Evolutionary conservation across 768 basidiomycete genomes (phyloP).

Genomic region (Boletus pseudopeckii): DNA sequence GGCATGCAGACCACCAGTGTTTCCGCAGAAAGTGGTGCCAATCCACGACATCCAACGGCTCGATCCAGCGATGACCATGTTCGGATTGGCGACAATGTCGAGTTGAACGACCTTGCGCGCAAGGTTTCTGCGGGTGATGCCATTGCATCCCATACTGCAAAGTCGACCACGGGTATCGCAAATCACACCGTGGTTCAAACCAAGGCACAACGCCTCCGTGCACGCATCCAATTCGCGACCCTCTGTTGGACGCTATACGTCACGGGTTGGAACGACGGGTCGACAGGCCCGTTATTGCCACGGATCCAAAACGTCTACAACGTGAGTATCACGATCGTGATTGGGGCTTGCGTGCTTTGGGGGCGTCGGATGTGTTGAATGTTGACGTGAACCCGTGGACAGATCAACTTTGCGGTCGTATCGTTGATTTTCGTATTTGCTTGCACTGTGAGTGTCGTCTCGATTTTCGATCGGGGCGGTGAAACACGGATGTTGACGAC

Average conservation of each 20-base stretch:
- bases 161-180: neutral
- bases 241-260: constrained; percentile 37
- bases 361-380: neutral
- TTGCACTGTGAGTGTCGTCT: constrained; percentile 31
- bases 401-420: constrained; percentile 39
- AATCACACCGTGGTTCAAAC: constrained; percentile 4
- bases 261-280: constrained; percentile 39
- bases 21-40: constrained; percentile 1
- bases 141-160: neutral
- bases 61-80: neutral
- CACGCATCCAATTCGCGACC: constrained; percentile 31
- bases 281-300: constrained; percentile 38
- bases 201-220: constrained; percentile 21
- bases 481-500: neutral
- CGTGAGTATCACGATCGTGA: constrained; percentile 17
- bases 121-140: neutral
- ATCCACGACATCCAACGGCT: constrained; percentile 5
- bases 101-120: constrained; percentile 7
- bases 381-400: neutral
- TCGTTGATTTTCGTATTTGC: constrained; percentile 43
- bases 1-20: constrained; percentile 13
- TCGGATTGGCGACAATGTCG: neutral
- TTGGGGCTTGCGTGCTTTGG: neutral
- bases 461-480: neutral
- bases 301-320: constrained; percentile 37